Evolutionary conservation across 108 stramenopile species (phyloP).

Genomic region (Cyclotella kingstonii): DNA sequence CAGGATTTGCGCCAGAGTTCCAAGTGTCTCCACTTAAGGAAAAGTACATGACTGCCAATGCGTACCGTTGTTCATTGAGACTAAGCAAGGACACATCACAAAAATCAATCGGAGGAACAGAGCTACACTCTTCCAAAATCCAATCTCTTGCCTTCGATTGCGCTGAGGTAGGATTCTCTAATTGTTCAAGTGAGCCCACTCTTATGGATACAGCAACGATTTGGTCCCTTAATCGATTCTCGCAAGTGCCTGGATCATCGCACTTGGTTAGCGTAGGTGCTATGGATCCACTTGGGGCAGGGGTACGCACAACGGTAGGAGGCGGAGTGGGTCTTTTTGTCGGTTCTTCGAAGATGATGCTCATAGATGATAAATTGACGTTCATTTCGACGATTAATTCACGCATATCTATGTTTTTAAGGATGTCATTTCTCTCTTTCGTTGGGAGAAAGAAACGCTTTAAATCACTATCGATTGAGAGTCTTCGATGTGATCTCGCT

Average conservation of each 20-base stretch:
- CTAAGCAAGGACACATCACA: conserved; percentile 25
- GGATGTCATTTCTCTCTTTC: neutral
- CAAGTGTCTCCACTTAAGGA: conserved; percentile 63
- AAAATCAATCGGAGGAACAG: conserved; percentile 29
- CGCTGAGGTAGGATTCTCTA: conserved; percentile 36
- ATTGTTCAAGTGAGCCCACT: conserved; percentile 23
- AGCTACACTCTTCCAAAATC: conserved; percentile 42
- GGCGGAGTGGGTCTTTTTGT: conserved; percentile 5
- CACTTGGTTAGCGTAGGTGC: conserved; percentile 29
- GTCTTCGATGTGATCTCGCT: conserved; percentile 11
- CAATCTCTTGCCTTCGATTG: conserved; percentile 34
- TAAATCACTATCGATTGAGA: conserved; percentile 1
- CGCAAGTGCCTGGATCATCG: conserved; percentile 32
- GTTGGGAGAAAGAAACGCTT: conserved; percentile 11
- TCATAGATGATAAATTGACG: neutral
- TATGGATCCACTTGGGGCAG: neutral
- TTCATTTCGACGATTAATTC: conserved; percentile 11
- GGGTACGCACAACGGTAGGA: conserved; percentile 11
- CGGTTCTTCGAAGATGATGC: neutral
- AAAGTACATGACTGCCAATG: conserved; percentile 73
- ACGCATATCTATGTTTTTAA: conserved; percentile 17
- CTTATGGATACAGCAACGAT: conserved; percentile 25
- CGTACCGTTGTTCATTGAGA: conserved; percentile 69
- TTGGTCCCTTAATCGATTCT: conserved; percentile 33
- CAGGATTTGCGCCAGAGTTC: conserved; percentile 50